Percentiles rank a stretch among this genome's conserved stretches.
These are phyloP conservation scores for Herpetomonas samuelpessoai DNA, from an alignment of 208 protist species.

Conservation along the genomic window DNA sequence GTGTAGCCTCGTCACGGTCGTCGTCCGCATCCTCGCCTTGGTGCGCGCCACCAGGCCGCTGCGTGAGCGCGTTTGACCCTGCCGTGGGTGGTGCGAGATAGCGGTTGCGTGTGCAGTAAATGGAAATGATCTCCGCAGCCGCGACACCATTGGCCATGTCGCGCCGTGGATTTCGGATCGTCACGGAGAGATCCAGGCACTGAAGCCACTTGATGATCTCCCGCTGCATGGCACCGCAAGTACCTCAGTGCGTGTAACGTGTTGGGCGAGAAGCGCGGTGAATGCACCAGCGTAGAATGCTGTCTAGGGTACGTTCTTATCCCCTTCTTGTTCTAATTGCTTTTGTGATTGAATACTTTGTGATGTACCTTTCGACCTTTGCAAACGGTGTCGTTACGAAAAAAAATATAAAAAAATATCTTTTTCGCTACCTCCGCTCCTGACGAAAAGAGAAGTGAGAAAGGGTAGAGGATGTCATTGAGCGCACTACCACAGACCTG, in stretches of 20 bases:
- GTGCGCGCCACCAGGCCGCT: no score
- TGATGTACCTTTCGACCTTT: background rate
- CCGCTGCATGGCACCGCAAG: conserved; percentile 51
- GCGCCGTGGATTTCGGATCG: conserved; percentile 89
- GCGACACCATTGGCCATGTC: conserved; percentile 95
- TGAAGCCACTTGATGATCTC: conserved; percentile 97
- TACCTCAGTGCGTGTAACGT: no score
- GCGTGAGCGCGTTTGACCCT: conserved; percentile 6
- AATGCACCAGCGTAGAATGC: no score
- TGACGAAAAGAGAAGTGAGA: no score
- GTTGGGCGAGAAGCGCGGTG: no score
- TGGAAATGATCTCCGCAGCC: conserved; percentile 92
- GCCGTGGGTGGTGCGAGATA: conserved; percentile 12
- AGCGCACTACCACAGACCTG: no score
- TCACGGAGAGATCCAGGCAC: conserved; percentile 88
- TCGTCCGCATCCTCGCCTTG: background rate
- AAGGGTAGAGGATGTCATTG: no score
- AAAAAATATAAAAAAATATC: conserved; percentile 2
- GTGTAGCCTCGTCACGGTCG: background rate
- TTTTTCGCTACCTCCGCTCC: background rate
- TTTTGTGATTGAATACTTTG: background rate
- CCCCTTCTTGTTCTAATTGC: no score
- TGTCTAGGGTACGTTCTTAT: no score
- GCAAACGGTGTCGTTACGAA: background rate
- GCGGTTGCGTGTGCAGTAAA: conserved; percentile 50